Evolutionary conservation across 129 eudicot genomes (phyloP).

Genomic region (Artemisia tridentata): DNA sequence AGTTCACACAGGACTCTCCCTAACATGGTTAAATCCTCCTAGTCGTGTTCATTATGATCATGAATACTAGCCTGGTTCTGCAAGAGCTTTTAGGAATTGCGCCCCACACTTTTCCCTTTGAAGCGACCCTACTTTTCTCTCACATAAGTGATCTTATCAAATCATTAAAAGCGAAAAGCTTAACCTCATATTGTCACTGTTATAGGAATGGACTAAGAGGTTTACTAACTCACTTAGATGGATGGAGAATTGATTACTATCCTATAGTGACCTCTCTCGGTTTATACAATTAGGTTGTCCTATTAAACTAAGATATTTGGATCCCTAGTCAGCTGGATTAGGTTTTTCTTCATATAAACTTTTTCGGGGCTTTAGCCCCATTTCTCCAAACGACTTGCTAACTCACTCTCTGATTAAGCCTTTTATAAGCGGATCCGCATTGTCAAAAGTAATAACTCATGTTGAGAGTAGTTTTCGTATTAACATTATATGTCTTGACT

Average conservation of each 20-base stretch:
- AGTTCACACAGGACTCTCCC: too few relatives aligned
- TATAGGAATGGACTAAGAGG: neutral
- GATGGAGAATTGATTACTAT: neutral
- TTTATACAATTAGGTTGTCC: neutral
- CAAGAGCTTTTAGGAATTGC: neutral
- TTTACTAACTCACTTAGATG: neutral
- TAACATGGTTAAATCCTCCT: too few relatives aligned
- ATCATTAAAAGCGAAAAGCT: neutral
- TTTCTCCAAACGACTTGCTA: neutral
- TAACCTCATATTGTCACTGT: neutral
- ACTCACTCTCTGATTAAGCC: neutral
- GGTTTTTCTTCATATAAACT: neutral
- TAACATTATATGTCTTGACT: too few relatives aligned
- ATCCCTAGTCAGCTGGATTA: neutral
- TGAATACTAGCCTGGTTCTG: neutral
- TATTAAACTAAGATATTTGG: neutral
- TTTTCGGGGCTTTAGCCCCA: neutral
- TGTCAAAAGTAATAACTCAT: neutral
- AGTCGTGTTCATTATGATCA: too few relatives aligned
- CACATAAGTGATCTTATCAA: too few relatives aligned
- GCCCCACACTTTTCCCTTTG: too few relatives aligned
- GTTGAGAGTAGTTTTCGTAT: neutral
- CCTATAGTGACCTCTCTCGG: neutral
- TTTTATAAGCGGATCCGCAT: neutral
- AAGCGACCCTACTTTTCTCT: too few relatives aligned